Evolutionary conservation across 192 early-diverging fungal species (phyloP), one percentile per base, ranked within the genome.

Genomic region (Linnemannia schmuckeri): DNA sequence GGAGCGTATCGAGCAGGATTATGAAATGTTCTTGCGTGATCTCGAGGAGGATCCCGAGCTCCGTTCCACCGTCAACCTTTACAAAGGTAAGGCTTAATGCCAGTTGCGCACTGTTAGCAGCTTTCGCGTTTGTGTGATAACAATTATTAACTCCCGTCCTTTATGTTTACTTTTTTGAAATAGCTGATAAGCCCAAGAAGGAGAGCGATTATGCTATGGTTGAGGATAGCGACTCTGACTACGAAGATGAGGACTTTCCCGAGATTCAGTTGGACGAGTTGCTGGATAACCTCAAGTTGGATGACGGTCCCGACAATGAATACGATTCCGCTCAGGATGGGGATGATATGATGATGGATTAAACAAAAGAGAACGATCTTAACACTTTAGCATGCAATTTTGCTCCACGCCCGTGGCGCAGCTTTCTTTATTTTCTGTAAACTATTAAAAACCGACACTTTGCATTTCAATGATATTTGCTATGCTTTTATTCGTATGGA

Each of bases 21-120:
- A 95, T 85, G 98, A 99, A 88, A 84, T 96, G 82, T 99, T 99
- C 92, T 90, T 99, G 94, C 94, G 97, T 82, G 98, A 99, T 90
- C 91, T 99, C 70, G 98, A 99, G 90, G 98, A 99, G 90, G 98
- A 99, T 91, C 92, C 97, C 38, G 98, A 99, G 90, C 93, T 99
- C 76, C 93, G 98, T 74, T 94, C 96, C 80, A 96, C 96, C 83
- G 90, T 99, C 81, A 98, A 99, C 80, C 92, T 99, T 63, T 99
- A 97, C 93, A 98, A 97, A 91, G 86, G 81, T 82, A 80, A 88
- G 24, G 79, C 73, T 27, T 18, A 68, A 12, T n/a, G 30, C 27
- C 41, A 35, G 44, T 88, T 24, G 78, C 74, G 33, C 83, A 70
- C 35, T 33, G 24, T n/a, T 73, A 72, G n/a, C 24, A 37, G 15